Conservation (phyloP, 139 green algal genomes). For the Diplosphaera chodatii region DNA sequence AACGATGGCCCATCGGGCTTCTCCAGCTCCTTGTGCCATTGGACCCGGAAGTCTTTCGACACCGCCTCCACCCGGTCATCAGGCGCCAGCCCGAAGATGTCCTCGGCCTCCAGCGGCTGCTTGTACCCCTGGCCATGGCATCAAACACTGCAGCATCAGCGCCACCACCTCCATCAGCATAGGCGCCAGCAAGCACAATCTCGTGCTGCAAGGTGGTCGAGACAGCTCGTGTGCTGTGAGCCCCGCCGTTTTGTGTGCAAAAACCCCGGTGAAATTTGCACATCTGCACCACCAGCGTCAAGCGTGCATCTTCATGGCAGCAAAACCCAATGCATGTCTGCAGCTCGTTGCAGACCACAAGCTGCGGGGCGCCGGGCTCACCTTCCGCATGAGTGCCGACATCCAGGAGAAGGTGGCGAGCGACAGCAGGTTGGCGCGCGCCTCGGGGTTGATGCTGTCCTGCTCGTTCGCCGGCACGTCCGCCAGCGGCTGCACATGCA, state of each 20-base stretch:
- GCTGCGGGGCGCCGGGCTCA: too few species aligned
- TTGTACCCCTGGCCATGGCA: slow-evolving; percentile 44
- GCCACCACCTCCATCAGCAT: too few species aligned
- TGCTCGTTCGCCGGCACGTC: background rate
- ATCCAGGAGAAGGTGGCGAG: slow-evolving; percentile 47
- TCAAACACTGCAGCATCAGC: too few species aligned
- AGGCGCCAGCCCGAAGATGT: slow-evolving; percentile 44
- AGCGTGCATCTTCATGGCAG: too few species aligned
- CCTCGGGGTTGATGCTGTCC: slow-evolving; percentile 35
- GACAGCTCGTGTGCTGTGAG: too few species aligned
- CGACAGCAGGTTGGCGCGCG: slow-evolving; percentile 28
- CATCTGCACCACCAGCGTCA: too few species aligned
- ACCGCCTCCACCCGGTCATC: slow-evolving; percentile 29
- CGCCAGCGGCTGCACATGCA: background rate
- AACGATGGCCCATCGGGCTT: slow-evolving; percentile 13
- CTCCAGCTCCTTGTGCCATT: slow-evolving; percentile 27
- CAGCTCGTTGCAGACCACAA: too few species aligned
- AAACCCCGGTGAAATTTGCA: too few species aligned
- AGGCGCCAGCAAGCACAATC: too few species aligned
- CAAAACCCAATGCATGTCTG: too few species aligned
- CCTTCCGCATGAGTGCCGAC: slow-evolving; percentile 21
- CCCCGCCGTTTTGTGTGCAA: too few species aligned
- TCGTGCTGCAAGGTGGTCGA: too few species aligned
- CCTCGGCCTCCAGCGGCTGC: slow-evolving; percentile 28
- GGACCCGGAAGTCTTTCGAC: slow-evolving; percentile 11